Evolutionary conservation across 164 flowering plant genomes (phyloP), one percentile per base, ranked within the genome.

Genomic region (Macadamia tetraphylla): DNA sequence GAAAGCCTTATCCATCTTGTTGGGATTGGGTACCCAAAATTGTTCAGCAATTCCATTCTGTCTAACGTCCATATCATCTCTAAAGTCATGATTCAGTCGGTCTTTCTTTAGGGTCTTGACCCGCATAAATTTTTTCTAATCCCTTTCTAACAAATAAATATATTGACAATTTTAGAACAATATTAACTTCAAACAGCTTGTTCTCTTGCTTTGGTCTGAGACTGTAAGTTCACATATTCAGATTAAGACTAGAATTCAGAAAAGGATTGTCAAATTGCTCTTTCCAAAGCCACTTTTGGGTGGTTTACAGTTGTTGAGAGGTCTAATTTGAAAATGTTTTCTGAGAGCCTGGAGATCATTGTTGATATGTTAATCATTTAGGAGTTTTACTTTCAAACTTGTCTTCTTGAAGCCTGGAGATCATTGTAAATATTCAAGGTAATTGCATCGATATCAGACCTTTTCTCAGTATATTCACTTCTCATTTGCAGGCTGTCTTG

Each of bases 401-500:
- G 6, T 14, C 15, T 17, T 2, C 17, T 53, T 29, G 46, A 42
- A n/a, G 13, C 44, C 18, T 42, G 6, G 9, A 59, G 9, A 14
- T n/a, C 44, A 44, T 13, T 67, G 14, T 32, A 32, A 52, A 42
- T 14, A 55, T 70, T 55, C 35, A 15, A 6, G 43, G 9, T 60
- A 35, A 23, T 11, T 11, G 12, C 51, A 12, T 52, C 9, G 29
- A 35, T 9, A 35, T 55, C 49, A 7, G 0, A 30, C 10, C 9
- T 48, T 13, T 29, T 31, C 46, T 71, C 14, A 40, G 18, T 15
- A 42, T n/a, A 2, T 6, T 30, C 66, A 10, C 32, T 63, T 65
- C 64, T 58, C 30, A 43, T 60, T 81, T 78, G 60, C 88, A 94
- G 99, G 70, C 90, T 66, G 70, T 94, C 31, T 75, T 94, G 29